Evolutionary conservation across 2,329 filamentous ascomycete genomes (phyloP).

Genomic region (Penicillium brevicompactum): DNA sequence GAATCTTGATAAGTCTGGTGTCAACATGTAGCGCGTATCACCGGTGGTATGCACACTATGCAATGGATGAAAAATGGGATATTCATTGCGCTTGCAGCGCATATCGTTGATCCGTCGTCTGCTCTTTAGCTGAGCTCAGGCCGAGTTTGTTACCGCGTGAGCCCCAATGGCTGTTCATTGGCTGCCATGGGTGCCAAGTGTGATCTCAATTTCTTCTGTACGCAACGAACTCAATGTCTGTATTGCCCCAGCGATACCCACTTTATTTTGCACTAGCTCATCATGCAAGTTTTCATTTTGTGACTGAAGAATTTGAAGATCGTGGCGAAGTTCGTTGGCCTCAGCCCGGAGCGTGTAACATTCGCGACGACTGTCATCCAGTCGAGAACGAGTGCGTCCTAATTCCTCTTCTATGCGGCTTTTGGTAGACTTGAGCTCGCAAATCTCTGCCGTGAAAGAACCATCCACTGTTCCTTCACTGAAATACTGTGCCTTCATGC

Average conservation of each 20-base stretch:
- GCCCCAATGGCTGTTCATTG: not conserved
- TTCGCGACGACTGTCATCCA: not conserved
- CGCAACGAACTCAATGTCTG: not conserved
- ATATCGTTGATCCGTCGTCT: not conserved
- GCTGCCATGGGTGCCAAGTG: not conserved
- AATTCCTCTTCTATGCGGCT: not conserved
- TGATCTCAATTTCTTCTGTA: no score
- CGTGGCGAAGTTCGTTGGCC: not conserved
- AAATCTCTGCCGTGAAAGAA: not conserved
- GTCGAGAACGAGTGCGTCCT: not conserved
- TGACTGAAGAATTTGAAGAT: not conserved
- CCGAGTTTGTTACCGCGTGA: not conserved
- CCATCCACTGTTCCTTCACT: not conserved
- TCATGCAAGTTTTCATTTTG: not conserved
- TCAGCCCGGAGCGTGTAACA: not conserved
- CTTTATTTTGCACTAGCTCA: not conserved
- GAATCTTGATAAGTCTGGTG: no score
- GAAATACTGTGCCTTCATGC: not conserved
- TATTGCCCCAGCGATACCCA: not conserved
- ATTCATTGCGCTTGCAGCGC: not conserved
- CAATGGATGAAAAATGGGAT: not conserved
- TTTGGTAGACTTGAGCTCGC: not conserved
- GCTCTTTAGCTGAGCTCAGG: not conserved
- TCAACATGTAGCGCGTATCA: no score
- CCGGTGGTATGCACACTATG: no score